phyloP scores from a whole-genome alignment of 371 early-diverging fungal species.

The Mortierella sp. region DNA sequence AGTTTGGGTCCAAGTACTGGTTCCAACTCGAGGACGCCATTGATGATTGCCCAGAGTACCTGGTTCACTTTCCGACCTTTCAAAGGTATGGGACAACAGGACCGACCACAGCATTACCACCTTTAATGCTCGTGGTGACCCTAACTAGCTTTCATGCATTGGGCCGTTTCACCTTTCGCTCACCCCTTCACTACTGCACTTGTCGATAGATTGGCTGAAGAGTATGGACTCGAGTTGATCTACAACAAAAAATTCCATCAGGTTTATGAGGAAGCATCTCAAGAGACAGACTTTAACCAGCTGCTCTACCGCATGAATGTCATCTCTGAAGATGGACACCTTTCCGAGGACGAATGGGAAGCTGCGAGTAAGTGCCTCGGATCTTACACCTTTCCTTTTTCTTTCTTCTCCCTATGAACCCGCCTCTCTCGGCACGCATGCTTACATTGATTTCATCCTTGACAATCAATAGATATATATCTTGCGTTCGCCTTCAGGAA shows the following conservation, averaged over 20 bases:
- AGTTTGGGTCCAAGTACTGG: conserved; percentile 90
- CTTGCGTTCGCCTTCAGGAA: conserved; percentile 71
- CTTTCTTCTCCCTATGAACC: background rate
- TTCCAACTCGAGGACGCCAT: conserved; percentile 98
- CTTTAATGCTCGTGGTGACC: background rate
- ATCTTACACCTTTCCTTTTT: conserved; percentile 1
- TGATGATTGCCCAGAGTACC: conserved; percentile 97
- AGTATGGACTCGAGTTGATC: conserved; percentile 81
- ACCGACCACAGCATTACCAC: background rate
- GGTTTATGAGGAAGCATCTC: conserved; percentile 72
- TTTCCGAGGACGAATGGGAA: conserved; percentile 93
- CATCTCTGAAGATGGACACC: conserved; percentile 69
- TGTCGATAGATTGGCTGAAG: conserved; percentile 76
- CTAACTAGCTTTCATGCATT: no score
- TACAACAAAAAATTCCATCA: conserved; percentile 85
- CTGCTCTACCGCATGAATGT: conserved; percentile 88
- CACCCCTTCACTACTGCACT: conserved; percentile 2
- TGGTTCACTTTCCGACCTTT: conserved; percentile 88
- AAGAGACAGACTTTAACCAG: conserved; percentile 60
- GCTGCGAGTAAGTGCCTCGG: conserved; percentile 82
- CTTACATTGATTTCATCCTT: no score
- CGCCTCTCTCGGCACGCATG: no score
- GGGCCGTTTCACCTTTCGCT: no score
- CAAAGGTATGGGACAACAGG: conserved; percentile 73
- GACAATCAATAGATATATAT: conserved; percentile 57